phyloP scores from a whole-genome alignment of 306 rosid species.

The Biancaea sappan region DNA sequence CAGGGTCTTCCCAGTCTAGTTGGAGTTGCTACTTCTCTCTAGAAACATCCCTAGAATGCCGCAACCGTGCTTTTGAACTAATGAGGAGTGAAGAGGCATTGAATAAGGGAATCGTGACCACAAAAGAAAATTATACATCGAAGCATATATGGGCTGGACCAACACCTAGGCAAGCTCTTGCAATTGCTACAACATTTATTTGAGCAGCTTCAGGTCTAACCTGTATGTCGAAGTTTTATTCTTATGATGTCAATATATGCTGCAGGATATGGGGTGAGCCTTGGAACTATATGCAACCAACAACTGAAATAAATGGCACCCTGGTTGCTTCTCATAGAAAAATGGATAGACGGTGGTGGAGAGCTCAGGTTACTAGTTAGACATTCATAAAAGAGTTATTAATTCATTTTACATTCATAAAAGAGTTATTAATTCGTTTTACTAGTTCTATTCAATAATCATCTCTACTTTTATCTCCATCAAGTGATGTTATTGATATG shows the following conservation, averaged over 20 bases:
- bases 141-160: conserved; percentile 81
- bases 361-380: conserved; percentile 76
- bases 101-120: conserved; percentile 63
- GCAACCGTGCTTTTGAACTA: conserved; percentile 69
- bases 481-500: neutral
- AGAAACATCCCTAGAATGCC: conserved; percentile 83
- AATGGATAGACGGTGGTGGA: conserved; percentile 95
- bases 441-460: neutral
- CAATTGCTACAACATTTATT: conserved; percentile 20
- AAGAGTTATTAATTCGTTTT: conserved; percentile 6
- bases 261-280: conserved; percentile 87
- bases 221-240: neutral
- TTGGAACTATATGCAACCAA: conserved; percentile 90
- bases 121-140: conserved; percentile 71
- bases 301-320: conserved; percentile 87
- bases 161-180: conserved; percentile 68
- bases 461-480: neutral
- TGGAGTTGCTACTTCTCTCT: conserved; percentile 97
- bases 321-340: conserved; percentile 74
- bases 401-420: conserved; percentile 3
- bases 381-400: neutral
- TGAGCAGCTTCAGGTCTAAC: conserved; percentile 15
- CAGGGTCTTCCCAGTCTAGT: conserved; percentile 70
- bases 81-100: conserved; percentile 60
- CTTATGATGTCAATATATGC: conserved; percentile 31